Percentiles rank a stretch among this genome's conserved stretches.
Evolutionary conservation across 495 filamentous ascomycete species (phyloP).

Genomic region (Talaromyces stipitatus): DNA sequence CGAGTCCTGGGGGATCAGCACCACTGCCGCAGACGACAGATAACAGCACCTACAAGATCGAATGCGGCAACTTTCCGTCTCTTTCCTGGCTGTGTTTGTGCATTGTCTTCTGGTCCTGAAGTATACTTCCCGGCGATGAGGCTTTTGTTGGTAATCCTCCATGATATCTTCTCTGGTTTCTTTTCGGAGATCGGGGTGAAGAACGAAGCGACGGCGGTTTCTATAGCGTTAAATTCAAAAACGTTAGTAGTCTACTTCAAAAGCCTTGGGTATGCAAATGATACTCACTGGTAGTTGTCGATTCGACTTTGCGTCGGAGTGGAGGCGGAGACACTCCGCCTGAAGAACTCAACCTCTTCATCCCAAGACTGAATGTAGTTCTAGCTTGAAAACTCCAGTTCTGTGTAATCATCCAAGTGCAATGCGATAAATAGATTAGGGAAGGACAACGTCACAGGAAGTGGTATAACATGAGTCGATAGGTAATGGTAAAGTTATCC

Average conservation of each 20-base stretch:
- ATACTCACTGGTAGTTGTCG: constrained; percentile 64
- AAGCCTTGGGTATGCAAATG: not conserved
- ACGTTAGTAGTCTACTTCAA: constrained; percentile 5
- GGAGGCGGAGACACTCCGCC: constrained; percentile 37
- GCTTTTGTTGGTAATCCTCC: constrained; percentile 60
- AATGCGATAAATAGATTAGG: not conserved
- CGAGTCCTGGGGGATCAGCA: constrained; percentile 55
- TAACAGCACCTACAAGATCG: constrained; percentile 60
- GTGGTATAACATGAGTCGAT: not conserved
- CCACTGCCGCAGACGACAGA: not conserved
- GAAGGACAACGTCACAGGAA: not conserved
- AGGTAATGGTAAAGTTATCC: not conserved
- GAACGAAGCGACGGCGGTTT: constrained; percentile 73
- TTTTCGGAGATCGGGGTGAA: constrained; percentile 87
- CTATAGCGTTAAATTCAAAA: constrained; percentile 13
- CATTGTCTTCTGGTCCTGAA: constrained; percentile 23
- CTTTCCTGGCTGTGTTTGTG: constrained; percentile 13
- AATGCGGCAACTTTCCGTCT: constrained; percentile 74
- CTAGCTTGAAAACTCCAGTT: not conserved
- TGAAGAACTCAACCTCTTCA: constrained; percentile 28
- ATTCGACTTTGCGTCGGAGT: constrained; percentile 53
- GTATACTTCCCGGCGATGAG: constrained; percentile 71
- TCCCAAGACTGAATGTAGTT: constrained; percentile 7
- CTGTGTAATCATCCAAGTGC: not conserved
- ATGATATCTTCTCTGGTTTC: constrained; percentile 67